phyloP scores from a whole-genome alignment of 441 rosid genomes.

The Erysimum cheiri region DNA sequence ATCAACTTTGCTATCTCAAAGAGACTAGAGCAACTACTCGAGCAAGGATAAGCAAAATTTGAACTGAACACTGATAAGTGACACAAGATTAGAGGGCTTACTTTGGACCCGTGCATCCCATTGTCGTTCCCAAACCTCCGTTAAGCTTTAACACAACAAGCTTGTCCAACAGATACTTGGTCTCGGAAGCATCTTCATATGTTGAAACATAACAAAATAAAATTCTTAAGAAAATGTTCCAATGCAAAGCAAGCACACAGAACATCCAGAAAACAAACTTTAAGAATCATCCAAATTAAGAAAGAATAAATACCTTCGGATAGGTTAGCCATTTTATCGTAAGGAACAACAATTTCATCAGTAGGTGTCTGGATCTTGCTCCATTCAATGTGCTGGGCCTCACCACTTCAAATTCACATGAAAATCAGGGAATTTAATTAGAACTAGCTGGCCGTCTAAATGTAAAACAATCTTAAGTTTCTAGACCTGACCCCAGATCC shows the following conservation, averaged over 20 bases:
- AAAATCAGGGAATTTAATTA: slow-evolving; percentile 2
- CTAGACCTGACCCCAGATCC: slow-evolving; percentile 36
- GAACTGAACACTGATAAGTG: slow-evolving; percentile 2
- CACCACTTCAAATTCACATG: slow-evolving; percentile 59
- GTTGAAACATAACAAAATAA: not conserved
- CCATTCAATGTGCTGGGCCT: slow-evolving; percentile 93
- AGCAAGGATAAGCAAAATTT: not conserved
- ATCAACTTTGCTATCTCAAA: slow-evolving; percentile 6
- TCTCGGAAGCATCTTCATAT: slow-evolving; percentile 52
- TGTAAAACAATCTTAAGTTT: not conserved
- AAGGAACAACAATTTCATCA: slow-evolving; percentile 91
- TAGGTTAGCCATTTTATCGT: slow-evolving; percentile 63
- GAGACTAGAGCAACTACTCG: not conserved
- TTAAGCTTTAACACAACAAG: slow-evolving; percentile 79
- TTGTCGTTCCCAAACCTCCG: slow-evolving; percentile 78
- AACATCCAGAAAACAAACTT: not conserved
- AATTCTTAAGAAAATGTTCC: not conserved
- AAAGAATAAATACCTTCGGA: slow-evolving; percentile 56
- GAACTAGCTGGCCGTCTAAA: slow-evolving; percentile 16
- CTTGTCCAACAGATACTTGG: slow-evolving; percentile 65
- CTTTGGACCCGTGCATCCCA: slow-evolving; percentile 88
- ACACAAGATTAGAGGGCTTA: slow-evolving; percentile 43
- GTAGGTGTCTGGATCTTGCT: slow-evolving; percentile 93
- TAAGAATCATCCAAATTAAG: not conserved
- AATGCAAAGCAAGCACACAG: slow-evolving; percentile 6